A percentile compares a stretch with the other conserved stretches of the same genome.
phyloP scores from a whole-genome alignment of 768 basidiomycete genomes.

The Asterophora lycoperdoides region DNA sequence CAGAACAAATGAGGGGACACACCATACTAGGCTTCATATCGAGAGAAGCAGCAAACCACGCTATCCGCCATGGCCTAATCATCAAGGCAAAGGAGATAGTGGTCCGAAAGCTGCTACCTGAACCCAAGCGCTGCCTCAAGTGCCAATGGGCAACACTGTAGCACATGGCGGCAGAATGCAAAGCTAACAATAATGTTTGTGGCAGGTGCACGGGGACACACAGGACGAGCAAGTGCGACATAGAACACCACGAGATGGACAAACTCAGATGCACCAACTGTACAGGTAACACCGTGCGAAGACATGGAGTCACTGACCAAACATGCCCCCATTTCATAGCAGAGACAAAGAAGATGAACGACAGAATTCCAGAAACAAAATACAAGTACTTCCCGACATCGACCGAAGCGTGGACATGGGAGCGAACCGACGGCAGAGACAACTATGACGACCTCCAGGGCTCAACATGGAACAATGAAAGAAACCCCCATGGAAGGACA shows the following conservation, averaged over 20 bases:
- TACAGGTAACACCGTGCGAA: constrained; percentile 1
- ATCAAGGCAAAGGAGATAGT: constrained; percentile 13
- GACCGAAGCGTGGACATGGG: too few species aligned
- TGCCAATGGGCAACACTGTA: constrained; percentile 18
- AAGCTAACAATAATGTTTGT: constrained; percentile 4
- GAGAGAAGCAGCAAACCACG: constrained; percentile 19
- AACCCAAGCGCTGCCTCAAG: constrained; percentile 18
- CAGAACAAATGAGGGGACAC: constrained; percentile 20
- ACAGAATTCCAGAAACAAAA: constrained; percentile 10
- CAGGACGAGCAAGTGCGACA: constrained; percentile 15
- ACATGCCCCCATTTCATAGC: too few species aligned
- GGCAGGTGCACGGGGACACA: constrained; percentile 17
- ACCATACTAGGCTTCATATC: constrained; percentile 18
- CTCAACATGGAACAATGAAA: too few species aligned
- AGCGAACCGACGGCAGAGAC: too few species aligned
- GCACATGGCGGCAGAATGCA: constrained; percentile 15
- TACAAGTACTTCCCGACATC: too few species aligned
- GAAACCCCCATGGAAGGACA: too few species aligned
- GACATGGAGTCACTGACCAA: constrained; percentile 26
- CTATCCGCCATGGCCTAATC: constrained; percentile 5
- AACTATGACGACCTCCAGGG: too few species aligned
- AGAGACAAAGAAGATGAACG: constrained; percentile 6
- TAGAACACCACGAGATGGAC: background rate
- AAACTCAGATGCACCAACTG: constrained; percentile 23
- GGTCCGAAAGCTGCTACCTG: constrained; percentile 14